Evolutionary conservation across 2,329 filamentous ascomycete genomes (phyloP).

Genomic region (Colletotrichum sp.): DNA sequence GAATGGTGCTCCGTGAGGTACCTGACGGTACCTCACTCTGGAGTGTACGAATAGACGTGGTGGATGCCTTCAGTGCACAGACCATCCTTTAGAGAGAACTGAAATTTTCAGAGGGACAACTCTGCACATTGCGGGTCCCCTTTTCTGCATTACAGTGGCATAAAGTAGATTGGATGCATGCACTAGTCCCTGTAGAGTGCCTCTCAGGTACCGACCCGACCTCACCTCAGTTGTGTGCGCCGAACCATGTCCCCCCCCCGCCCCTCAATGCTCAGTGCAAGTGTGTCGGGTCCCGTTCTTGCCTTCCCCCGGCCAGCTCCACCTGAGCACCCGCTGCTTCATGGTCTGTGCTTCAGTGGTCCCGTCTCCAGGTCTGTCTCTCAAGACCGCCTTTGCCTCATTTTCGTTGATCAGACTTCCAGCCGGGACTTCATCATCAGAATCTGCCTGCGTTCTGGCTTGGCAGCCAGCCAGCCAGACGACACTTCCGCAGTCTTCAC

Average conservation of each 20-base stretch:
- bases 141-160: not conserved
- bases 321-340: not conserved
- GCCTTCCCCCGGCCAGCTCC: not conserved
- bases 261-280: not conserved
- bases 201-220: not conserved
- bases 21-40: not conserved
- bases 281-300: not conserved
- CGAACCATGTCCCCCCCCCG: not conserved
- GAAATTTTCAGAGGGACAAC: not conserved
- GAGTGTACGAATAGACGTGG: not conserved
- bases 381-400: not conserved
- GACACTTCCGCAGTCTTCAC: not conserved
- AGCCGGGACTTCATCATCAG: not conserved
- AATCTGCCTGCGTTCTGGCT: not conserved
- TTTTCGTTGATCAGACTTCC: not conserved
- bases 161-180: slow-evolving; percentile 10
- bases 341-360: not conserved
- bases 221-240: not conserved
- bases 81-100: not conserved
- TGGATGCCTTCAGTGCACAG: not conserved
- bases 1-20: not conserved
- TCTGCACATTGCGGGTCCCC: not conserved
- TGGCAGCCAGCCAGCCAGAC: not conserved
- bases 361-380: not conserved
- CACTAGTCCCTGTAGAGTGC: not conserved